Base-by-base conservation (phyloP, 1,284 basidiomycete genomes). In the Puccinia polysora region DNA sequence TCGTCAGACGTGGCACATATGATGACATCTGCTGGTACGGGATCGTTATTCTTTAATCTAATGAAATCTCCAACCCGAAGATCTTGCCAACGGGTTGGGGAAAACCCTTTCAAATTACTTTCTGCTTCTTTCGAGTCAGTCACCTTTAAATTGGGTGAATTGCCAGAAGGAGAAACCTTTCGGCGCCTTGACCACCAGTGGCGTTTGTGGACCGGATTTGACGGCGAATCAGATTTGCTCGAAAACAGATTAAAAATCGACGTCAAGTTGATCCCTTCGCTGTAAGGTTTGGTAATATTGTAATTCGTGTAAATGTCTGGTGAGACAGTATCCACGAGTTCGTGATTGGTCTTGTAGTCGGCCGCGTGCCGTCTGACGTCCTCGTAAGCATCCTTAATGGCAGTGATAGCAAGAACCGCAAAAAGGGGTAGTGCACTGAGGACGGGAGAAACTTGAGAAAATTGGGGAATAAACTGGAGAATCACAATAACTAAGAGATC, bases 351-450 rank as follows among this genome's bases (percentile, higher is more conserved):
- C 63, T 81, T 82, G 32, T 87, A 85, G 82, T 98, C 96, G 0
- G 91, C 90, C 81, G 97, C 91, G 80, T 99, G 96, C 4, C 96
- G 88, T 81, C 97, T 96, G 77, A 95, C 82, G 80, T 99, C 96
- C 81, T 99, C 96, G 81, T 97, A 98, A 0, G 86, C 95, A 81
- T 98, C 96, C 82, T 99, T 99, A 75, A 88, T 76, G 0, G 87
- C 93, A 0, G 95, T 96, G 76, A 98, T 89, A 36, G 83, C 83
- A 47, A 98, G 83, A 40, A 99, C 90, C 78, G 90, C 86, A 76
- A 97, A 81, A 20, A 99, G 84, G 0, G 96, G 96, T 3, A 98
- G 83, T 76, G 97, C 87, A 75, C 95, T 92, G 20, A 98, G 85
- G 65, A 90, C 94, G 2, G 92, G 91, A 0, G 89, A 84, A 78